phyloP scores from a whole-genome alignment of 768 basidiomycete genomes.

The Ramaria sp. region DNA sequence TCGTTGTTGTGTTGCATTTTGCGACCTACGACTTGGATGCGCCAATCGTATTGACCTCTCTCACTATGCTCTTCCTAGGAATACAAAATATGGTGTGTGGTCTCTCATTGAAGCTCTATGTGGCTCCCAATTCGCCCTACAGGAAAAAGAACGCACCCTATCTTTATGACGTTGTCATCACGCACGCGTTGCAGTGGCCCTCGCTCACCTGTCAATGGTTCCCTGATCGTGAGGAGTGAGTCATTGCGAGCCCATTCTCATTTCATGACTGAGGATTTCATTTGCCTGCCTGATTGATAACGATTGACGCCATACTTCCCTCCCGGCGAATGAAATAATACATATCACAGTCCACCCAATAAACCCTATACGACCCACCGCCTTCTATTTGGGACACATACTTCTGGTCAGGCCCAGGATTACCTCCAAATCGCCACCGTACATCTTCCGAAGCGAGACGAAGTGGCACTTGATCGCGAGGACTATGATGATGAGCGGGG shows the following conservation, averaged over 20 bases:
- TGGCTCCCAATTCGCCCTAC: constrained; percentile 8
- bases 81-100: constrained; percentile 69
- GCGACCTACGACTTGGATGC: too few relatives aligned
- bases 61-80: constrained; percentile 34
- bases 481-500: constrained; percentile 89
- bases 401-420: constrained; percentile 88
- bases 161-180: constrained; percentile 94
- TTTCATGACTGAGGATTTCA: not conserved
- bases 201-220: constrained; percentile 98
- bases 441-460: constrained; percentile 78
- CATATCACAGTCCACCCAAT: constrained; percentile 54
- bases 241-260: constrained; percentile 7
- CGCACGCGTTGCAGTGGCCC: constrained; percentile 97
- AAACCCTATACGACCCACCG: constrained; percentile 95
- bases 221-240: constrained; percentile 90
- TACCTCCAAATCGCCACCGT: constrained; percentile 94
- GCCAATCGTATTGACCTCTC: not conserved
- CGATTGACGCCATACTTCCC: not conserved
- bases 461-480: constrained; percentile 55
- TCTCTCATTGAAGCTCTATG: not conserved
- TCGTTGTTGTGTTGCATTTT: not conserved
- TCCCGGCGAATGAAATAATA: not conserved
- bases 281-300: too few relatives aligned
- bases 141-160: constrained; percentile 98
- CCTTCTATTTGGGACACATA: constrained; percentile 93